Base-by-base conservation (phyloP, 2,329 filamentous ascomycete species). In the Fusarium sororula region DNA sequence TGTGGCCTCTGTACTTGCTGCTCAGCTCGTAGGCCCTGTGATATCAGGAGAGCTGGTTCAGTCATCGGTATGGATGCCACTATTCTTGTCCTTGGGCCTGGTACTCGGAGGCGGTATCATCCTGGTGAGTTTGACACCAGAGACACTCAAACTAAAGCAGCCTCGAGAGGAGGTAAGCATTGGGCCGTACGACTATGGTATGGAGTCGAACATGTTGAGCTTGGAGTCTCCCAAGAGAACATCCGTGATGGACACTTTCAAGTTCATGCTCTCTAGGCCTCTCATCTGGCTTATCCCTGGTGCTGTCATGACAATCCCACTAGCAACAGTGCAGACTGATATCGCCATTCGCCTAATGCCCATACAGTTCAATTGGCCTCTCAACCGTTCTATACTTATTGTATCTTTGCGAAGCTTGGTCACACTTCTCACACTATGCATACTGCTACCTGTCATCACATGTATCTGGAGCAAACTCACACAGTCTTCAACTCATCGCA, bases 281-380 rank as follows among this genome's bases (percentile, higher is more conserved):
- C 48, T 63, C 13, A n/a, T 75, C 28, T 75, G 65, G 60, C 69
- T 79, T 56, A 50, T 80, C 24, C 78, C 79, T 2, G 77, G 72
- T 14, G 63, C 76, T 13, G 41, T 77, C 48, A 70, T 79, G 53
- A 54, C 68, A 14, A 73, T 78, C 13, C 76, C 78, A 15, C 58
- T 74, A 13, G 74, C 71, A 8, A 74, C 68, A 7, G 58, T 70
- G 5, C 77, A 80, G 24, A 73, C 73, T 5, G 75, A 75, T 17
- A 70, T 75, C n/a, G 39, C 77, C 20, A 47, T 76, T 26, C 77
- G 76, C 11, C 37, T 80, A 22, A 76, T 80, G 77, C 76, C 75
- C 12, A 55, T 79, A 35, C 74, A 73, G n/a, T 80, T 79, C 67
- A 41, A 66, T 37, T 76, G 76, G 79, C 48, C 65, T 14, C 69